Base-by-base conservation (phyloP, 2,329 filamentous ascomycete species). In the Epichloe gansuensis region DNA sequence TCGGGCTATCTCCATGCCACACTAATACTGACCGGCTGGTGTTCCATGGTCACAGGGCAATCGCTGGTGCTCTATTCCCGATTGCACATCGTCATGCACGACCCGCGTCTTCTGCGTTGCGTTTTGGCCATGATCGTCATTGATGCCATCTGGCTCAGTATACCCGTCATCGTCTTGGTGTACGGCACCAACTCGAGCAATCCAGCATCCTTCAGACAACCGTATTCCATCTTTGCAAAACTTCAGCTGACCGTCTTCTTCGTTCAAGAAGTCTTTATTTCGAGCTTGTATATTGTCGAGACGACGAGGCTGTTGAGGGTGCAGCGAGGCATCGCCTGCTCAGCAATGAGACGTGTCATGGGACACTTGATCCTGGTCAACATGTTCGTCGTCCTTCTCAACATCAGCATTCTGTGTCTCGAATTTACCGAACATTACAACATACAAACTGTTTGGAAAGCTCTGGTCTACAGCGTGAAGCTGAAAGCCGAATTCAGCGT, bases 61-160 rank as follows among this genome's bases (percentile, higher is more conserved):
- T 75, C 75, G 0, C 59, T 82, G 17, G 80, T 84, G 2, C 66
- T 84, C 1, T 84, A 80, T 64, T 83, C 78, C 1, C 73, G 81
- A 1, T 68, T 84, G 1, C 78, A 83, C 58, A 70, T 84, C 3
- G 71, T 84, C 15, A 68, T 79, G 13, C 72, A 72, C 13, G 75
- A 78, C 66, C 56, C 71, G 25, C 63, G 64, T 2, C 63, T 74
- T 2, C 67, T 83, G 1, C 70, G 69, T 2, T 67, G 69, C 23
- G 73, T 80, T 0, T 68, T 81, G 3, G 67, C 57, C 51, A 79
- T 84, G 74, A 83, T 85, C 53, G 71, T 82, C 47, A 58, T 68
- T 54, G 73, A 82, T 58, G 70, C 71, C 3, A 55, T 79, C 21
- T 58, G 80, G 21, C 60, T 81, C 7, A 74, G 81, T 57, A 61